Evolutionary conservation across 129 eudicot species (phyloP).

Genomic region (sunflower (Helianthus annuus)): DNA sequence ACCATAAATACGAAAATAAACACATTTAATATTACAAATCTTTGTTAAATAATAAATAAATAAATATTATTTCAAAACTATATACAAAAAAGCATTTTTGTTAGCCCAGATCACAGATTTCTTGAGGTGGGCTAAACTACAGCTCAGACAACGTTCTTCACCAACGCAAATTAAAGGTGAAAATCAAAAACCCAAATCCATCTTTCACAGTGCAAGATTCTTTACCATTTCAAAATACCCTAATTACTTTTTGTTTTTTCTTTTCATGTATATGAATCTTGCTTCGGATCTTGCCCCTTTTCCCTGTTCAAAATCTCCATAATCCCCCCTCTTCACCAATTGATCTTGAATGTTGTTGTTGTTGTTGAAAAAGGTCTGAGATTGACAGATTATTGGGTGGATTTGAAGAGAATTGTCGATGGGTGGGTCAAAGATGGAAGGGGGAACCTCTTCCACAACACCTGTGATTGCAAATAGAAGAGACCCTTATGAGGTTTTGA

Average conservation of each 20-base stretch:
- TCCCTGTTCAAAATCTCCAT: not conserved
- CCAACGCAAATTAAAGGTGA: not conserved
- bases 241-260: not conserved
- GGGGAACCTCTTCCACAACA: conserved; percentile 45
- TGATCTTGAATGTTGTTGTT: conserved; percentile 13
- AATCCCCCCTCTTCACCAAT: conserved; percentile 7
- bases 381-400: no score
- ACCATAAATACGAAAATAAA: no score
- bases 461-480: conserved; percentile 55
- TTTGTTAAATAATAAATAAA: no score
- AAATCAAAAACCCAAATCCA: not conserved
- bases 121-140: conserved; percentile 24
- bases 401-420: conserved; percentile 13
- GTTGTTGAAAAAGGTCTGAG: not conserved
- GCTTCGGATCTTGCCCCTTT: conserved; percentile 24
- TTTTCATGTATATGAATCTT: conserved; percentile 16
- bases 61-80: no score
- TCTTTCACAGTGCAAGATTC: not conserved
- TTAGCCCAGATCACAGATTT: conserved; percentile 21
- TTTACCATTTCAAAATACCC: conserved; percentile 26
- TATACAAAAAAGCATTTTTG: not conserved
- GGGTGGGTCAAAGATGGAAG: conserved; percentile 64
- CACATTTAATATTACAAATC: not conserved
- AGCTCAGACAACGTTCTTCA: conserved; percentile 17
- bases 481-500: conserved; percentile 92